Evolutionary conservation across 2,329 filamentous ascomycete genomes (phyloP), one percentile per base, ranked within the genome.

Genomic region (Fusarium verrucosum): DNA sequence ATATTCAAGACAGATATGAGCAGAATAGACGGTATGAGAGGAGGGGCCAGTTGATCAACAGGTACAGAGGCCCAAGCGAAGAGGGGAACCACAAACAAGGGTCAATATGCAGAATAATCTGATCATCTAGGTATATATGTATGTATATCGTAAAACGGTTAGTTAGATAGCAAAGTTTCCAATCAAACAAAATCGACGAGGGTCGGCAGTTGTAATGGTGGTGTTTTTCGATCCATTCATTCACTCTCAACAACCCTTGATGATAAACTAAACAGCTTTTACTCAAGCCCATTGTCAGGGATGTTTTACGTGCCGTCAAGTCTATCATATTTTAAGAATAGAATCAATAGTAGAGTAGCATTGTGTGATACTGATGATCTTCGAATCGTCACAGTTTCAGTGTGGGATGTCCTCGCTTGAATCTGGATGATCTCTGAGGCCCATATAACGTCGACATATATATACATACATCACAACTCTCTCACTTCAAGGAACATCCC

Each of bases 1-100:
- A 41, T 59, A 60, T 4, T 45, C 11, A 28, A 46, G 20, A 56
- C 26, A 38, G 8, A 13, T n/a, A 25, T 20, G 56, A 61, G 26
- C 36, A 52, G 30, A 32, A 32, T 16, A n/a, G 30, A 32, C n/a
- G 50, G 36, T 16, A 33, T n/a, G 20, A 22, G 25, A n/a, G 23
- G 30, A 22, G 28, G 28, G 28, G 30, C 5, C 30, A 47, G 50
- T 10, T 36, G 32, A 49, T 55, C 26, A 32, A 22, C 16, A 28
- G 22, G 44, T 25, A 46, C 23, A 46, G 22, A 23, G 17, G 20
- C 16, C 16, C 13, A 26, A 28, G 16, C 9, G 30, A n/a, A 9
- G 45, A 49, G 44, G 17, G 32, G 22, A 26, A 41, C 22, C 37
- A 30, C 26, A 35, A 45, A 22, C 26, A n/a, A 46, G 28, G 40